Conservation (phyloP, 768 basidiomycete species). For the Calocybe gangraenosa region DNA sequence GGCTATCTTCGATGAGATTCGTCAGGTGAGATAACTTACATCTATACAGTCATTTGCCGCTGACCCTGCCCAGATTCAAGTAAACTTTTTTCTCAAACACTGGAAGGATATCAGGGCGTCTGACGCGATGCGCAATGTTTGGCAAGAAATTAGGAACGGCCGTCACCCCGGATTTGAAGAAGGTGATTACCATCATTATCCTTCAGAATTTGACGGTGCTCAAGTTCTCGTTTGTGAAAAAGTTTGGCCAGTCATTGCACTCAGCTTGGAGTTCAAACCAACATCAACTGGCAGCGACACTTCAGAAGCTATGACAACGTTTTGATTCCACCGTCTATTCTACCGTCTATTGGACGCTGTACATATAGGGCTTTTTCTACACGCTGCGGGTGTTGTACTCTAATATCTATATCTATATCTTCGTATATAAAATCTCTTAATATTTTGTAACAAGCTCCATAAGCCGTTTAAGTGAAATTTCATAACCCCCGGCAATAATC, state of each 20-base stretch:
- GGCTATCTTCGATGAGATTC: conserved; percentile 74
- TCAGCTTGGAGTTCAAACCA: conserved; percentile 58
- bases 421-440: too few relatives aligned
- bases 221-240: not conserved
- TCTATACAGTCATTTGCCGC: conserved; percentile 19
- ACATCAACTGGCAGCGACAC: too few relatives aligned
- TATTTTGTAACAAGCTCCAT: too few relatives aligned
- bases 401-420: too few relatives aligned
- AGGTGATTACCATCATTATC: conserved; percentile 35
- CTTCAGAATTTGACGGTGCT: conserved; percentile 12
- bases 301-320: too few relatives aligned
- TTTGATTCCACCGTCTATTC: too few relatives aligned
- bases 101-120: conserved; percentile 83
- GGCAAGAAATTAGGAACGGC: conserved; percentile 81
- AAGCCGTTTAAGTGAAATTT: too few relatives aligned
- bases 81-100: conserved; percentile 74
- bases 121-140: conserved; percentile 78
- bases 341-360: too few relatives aligned
- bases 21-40: conserved; percentile 45
- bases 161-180: conserved; percentile 87
- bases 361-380: too few relatives aligned
- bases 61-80: conserved; percentile 55
- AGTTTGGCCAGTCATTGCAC: conserved; percentile 70
- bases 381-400: too few relatives aligned
- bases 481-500: too few relatives aligned